Evolutionary conservation across 208 protist genomes (phyloP).

Genomic region (Acanthamoeba castellanii): DNA sequence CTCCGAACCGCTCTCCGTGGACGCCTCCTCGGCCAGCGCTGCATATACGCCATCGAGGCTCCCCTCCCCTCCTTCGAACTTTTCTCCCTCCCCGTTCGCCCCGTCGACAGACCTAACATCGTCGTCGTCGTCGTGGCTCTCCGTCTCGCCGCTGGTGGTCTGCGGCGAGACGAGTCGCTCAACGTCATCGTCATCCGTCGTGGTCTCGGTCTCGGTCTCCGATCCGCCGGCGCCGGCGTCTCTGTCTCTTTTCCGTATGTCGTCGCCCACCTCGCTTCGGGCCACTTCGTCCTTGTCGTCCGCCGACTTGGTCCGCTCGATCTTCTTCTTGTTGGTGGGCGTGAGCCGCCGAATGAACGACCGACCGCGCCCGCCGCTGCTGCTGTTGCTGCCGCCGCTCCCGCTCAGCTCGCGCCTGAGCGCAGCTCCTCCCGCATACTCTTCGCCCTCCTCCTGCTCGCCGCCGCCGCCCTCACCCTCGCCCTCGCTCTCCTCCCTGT

Average conservation of each 20-base stretch:
- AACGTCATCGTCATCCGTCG: background rate
- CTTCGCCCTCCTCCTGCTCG: background rate
- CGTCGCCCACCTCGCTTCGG: background rate
- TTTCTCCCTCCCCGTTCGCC: background rate
- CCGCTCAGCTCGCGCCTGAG: background rate
- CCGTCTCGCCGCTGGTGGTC: background rate
- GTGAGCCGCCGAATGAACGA: slow-evolving; percentile 11
- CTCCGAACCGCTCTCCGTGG: background rate
- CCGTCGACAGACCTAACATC: background rate
- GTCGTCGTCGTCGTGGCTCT: background rate
- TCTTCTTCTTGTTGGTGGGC: background rate
- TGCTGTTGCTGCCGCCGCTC: background rate
- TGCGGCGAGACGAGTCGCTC: background rate
- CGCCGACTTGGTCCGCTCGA: background rate
- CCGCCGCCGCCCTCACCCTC: background rate
- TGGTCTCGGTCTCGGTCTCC: background rate
- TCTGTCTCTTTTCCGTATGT: background rate
- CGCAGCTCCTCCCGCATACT: background rate
- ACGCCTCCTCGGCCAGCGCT: background rate
- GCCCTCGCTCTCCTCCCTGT: background rate
- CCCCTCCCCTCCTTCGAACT: background rate
- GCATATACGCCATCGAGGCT: background rate
- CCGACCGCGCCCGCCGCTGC: background rate
- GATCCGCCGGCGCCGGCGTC: background rate
- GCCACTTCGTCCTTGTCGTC: slow-evolving; percentile 14